Evolutionary conservation across 176 grass and related monocot species (phyloP).

Genomic region (Tillandsia leiboldiana): DNA sequence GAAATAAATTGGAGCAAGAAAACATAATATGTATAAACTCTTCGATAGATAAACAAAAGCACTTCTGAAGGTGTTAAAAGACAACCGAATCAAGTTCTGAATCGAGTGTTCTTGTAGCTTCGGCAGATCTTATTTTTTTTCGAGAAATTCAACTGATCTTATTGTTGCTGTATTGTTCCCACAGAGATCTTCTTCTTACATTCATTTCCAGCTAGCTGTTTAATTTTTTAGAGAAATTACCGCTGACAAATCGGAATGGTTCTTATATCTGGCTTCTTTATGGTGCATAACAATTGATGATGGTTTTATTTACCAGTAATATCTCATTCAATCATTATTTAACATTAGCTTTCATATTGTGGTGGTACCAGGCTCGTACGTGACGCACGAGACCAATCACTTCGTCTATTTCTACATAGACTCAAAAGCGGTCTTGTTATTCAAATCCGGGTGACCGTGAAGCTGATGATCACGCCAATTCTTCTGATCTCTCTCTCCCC

Average conservation of each 20-base stretch:
- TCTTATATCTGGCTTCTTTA: neutral
- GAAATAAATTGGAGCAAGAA: neutral
- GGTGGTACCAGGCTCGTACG: slow-evolving; percentile 15
- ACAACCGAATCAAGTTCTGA: too few species aligned
- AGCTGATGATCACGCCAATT: neutral
- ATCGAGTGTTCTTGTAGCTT: too few species aligned
- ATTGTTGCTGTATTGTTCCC: neutral
- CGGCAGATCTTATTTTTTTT: too few species aligned
- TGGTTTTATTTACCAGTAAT: neutral
- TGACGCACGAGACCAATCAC: slow-evolving; percentile 25
- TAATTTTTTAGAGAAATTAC: neutral
- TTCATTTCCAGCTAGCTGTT: neutral
- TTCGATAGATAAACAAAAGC: too few species aligned
- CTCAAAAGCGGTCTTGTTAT: slow-evolving; percentile 13
- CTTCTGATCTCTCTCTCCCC: too few species aligned
- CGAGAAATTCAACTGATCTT: too few species aligned
- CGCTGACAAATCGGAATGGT: neutral
- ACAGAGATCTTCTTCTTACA: neutral
- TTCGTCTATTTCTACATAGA: slow-evolving; percentile 25
- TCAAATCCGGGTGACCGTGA: slow-evolving; percentile 20
- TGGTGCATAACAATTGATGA: neutral
- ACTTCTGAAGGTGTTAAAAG: too few species aligned
- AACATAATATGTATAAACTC: neutral
- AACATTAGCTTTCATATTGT: neutral
- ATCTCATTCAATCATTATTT: neutral